Base-by-base conservation (phyloP, 2,329 filamentous ascomycete species). In the Hansfordia pulvinata region DNA sequence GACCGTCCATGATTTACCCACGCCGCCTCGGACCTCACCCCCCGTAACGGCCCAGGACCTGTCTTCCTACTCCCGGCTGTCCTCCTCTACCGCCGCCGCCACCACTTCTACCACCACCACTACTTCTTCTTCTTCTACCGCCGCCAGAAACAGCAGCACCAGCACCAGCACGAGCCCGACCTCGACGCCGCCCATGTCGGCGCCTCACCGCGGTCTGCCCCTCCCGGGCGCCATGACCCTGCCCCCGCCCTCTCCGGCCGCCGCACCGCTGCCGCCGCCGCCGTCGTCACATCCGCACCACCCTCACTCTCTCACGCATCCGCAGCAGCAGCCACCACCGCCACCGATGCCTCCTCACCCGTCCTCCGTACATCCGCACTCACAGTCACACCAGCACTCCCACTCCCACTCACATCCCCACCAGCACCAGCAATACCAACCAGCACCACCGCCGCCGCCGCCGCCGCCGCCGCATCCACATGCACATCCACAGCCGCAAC, bases 171-270 rank as follows among this genome's bases (percentile, higher is more conserved):
- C n/a, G n/a, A n/a, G n/a, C n/a, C n/a, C n/a, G n/a, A n/a, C n/a
- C n/a, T n/a, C n/a, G 34, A 50, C 51, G 41, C 59, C 65, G 56
- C 56, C 56, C 50, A 82, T 82, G 76, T 75, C 76, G 45, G 69
- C 65, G 44, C 66, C 73, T 51, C 75, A 76, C 52, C 70, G 76
- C 53, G 71, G 70, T 42, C 56, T 82, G 58, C 77, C 77, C 48
- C 69, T 69, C 30, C 74, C 76, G 53, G 67, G 70, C 42, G 68
- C 69, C 48, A 69, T 78, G 66, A 62, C 66, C 41, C 53, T 76
- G 38, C 59, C 70, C 34, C 63, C 52, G 36, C 35, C 50, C 19
- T 41, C 40, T n/a, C n/a, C n/a, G n/a, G n/a, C n/a, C n/a, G n/a
- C n/a, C n/a, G n/a, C 23, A 17, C 27, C 14, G 14, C 30, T 9